Conservation (phyloP, 140 eudicot species). For the Anethum foeniculum region DNA sequence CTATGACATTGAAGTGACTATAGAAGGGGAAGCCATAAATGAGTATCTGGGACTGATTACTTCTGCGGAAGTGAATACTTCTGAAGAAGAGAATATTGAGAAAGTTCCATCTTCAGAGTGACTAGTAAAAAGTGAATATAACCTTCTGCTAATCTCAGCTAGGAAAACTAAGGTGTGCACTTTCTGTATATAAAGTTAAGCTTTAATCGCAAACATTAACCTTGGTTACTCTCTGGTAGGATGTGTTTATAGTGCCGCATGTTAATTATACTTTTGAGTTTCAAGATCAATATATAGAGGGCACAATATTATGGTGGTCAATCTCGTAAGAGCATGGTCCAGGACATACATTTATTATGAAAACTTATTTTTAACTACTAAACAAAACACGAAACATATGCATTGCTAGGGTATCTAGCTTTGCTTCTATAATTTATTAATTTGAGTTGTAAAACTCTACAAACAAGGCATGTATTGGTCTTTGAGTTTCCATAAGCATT, state of each 20-base stretch:
- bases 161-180: background rate
- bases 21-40: conserved; percentile 79
- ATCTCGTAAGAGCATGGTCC: too few relatives aligned
- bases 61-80: conserved; percentile 4
- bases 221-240: background rate
- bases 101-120: conserved; percentile 7
- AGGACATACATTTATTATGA: too few relatives aligned
- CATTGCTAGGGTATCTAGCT: too few relatives aligned
- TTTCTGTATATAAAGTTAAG: background rate
- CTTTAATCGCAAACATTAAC: background rate
- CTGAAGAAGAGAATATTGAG: conserved; percentile 12
- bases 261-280: background rate
- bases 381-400: too few relatives aligned
- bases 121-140: background rate
- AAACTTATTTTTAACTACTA: too few relatives aligned
- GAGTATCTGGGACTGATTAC: conserved; percentile 54
- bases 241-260: background rate
- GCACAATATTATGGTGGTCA: too few relatives aligned
- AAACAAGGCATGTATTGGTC: too few relatives aligned
- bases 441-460: too few relatives aligned
- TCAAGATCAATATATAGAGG: too few relatives aligned
- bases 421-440: too few relatives aligned
- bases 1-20: conserved; percentile 74
- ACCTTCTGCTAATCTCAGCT: background rate
- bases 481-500: too few relatives aligned